Evolutionary conservation across 805 yeast species (phyloP), one percentile per base, ranked within the genome.

Genomic region (Sugiyamaella chiloensis): DNA sequence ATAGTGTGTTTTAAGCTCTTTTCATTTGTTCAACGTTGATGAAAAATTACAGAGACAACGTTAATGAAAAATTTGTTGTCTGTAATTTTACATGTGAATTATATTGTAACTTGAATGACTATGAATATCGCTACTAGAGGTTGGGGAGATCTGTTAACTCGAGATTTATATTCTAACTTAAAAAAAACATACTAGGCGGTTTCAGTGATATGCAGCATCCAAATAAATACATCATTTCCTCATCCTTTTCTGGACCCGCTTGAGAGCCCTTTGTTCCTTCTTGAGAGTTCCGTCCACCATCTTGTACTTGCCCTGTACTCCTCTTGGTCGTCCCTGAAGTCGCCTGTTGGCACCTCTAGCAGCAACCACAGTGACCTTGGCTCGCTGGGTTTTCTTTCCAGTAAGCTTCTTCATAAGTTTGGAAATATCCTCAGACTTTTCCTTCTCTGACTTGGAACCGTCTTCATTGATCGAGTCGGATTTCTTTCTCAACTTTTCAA

Each of bases 241-340:
- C 62, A 83, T 75, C 73, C 87, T 88, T 77, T 90, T 93, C 21
- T 88, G 85, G 57, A 90, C 87, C 65, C 98, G 82, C 63, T 79
- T 83, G 62, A 91, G 73, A 11, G 98, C 96, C 57, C 99, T 76
- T 75, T 85, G 90, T 71, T 93, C 99, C 67, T 93, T 93, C 86
- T 93, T 93, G 85, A 88, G 74, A 17, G 83, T 87, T 75, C 98
- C 98, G 70, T 93, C 99, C 59, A 93, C 98, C 99, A 93, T 93
- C 83, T 87, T 93, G 73, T 93, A 93, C 66, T 87, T 89, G 70
- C 99, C 99, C 68, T 83, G 88, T 58, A 93, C 81, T 66, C 99
- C 99, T 71, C 80, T 85, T 35, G 99, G 99, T 73, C 99, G 85
- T 47, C 99, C 99, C 57, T 86, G 74, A 44, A 90, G 70, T 50